Conservation (phyloP, 2,329 filamentous ascomycete species). For the Thielaviopsis cerberus region DNA sequence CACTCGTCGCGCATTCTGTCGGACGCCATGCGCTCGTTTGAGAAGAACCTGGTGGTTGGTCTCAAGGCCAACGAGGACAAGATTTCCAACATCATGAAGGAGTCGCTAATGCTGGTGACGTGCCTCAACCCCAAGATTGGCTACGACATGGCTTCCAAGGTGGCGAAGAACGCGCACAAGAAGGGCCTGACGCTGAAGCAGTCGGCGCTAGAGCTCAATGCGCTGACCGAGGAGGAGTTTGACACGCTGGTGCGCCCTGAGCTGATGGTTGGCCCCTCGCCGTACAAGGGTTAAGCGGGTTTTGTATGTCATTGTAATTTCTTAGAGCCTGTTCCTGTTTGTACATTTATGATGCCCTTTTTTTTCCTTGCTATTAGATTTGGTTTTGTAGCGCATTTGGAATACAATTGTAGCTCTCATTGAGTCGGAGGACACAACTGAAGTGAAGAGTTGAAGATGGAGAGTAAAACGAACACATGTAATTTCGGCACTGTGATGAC, state of each 20-base stretch:
- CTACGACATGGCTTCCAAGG: conserved; percentile 92
- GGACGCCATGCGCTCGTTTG: conserved; percentile 87
- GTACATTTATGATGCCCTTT: neutral
- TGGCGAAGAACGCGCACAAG: conserved; percentile 97
- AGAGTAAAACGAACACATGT: too few species aligned
- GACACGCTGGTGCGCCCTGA: conserved; percentile 79
- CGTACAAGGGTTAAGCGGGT: conserved; percentile 30
- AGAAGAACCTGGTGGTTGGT: conserved; percentile 77
- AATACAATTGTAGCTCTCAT: neutral
- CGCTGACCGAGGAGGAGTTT: conserved; percentile 75
- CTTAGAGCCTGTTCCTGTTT: neutral
- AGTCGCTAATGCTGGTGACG: conserved; percentile 97
- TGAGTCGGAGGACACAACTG: neutral
- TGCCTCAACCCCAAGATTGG: conserved; percentile 95
- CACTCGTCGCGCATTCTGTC: conserved; percentile 77
- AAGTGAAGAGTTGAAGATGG: too few species aligned
- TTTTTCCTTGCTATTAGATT: neutral
- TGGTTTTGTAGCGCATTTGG: neutral
- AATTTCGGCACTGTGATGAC: too few species aligned
- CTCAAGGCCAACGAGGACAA: conserved; percentile 86
- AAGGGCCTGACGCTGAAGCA: conserved; percentile 88
- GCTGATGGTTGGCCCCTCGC: conserved; percentile 76
- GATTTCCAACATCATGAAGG: conserved; percentile 76
- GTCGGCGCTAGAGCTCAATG: conserved; percentile 82
- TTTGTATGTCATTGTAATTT: neutral